Base-by-base conservation (phyloP, 2,329 filamentous ascomycete species). In the Botrytis sinoallii region DNA sequence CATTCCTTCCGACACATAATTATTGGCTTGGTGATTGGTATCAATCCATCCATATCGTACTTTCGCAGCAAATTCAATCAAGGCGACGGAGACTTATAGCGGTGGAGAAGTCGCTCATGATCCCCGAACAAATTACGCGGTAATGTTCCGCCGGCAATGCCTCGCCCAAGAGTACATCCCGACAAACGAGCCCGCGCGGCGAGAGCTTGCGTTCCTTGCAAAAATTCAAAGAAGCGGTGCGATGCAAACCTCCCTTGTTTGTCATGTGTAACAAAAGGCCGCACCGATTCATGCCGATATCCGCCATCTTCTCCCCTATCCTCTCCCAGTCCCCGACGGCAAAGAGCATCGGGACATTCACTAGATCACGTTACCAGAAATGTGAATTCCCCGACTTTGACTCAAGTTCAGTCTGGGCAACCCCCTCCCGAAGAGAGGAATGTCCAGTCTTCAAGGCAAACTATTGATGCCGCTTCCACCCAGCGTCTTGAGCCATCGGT, bases 241-340 rank as follows among this genome's bases (percentile, higher is more conserved):
- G 65, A 68, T 68, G 22, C 46, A 40, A 68, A 55, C 16, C 65
- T 68, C 6, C 65, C 65, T 20, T 68, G 65, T 29, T 40, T 55
- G 12, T 55, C 65, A 25, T 68, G 65, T 55, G 46, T 68, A 40
- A 52, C 46, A 3, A 55, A 55, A 55, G 65, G 32, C 32, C 46
- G 65, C 22, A 55, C 65, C 65, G 48, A 68, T n/a, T 55, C 35
- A 38, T 68, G 65, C 38, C 65, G 35, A n/a, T 68, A 68, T 55
- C 65, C 65, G n/a, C 32, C 35, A 42, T 40, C 65, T 55, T 68
- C 46, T 29, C 46, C 46, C 9, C 35, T 55, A 18, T 40, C 65
- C 9, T 40, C 25, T 20, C 46, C 46, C 35, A 68, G 32, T 18
- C 25, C 46, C 25, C 65, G 46, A 55, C 65, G 46, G 25, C 46